Evolutionary conservation across 23 red algal species (phyloP), one percentile per base, ranked within the genome.

Genomic region (Gracilaria domingensis): DNA sequence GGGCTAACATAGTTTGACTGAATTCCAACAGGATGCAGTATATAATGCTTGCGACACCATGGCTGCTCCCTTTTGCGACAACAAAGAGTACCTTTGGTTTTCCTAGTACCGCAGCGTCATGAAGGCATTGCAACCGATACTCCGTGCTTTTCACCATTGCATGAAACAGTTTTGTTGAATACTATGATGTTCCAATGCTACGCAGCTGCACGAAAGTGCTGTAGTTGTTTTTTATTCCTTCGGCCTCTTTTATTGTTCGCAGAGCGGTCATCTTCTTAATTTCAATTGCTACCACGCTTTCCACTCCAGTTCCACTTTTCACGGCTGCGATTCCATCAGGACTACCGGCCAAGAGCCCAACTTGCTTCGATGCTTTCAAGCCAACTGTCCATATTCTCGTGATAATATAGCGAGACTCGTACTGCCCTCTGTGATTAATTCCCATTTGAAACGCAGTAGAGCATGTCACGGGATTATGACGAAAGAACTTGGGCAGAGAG

Each of bases 51-150:
- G 53, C 54, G 7, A 83, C 57, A 4, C 55, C 80, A 50, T 20
- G 26, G 37, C 20, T 65, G 55, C 54, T 62, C 0, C 80, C 80
- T 0, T 64, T 60, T 14, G 80, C 80, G 5, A 83, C 57, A 9
- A 62, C 51, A 35, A 83, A 65, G 21, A 66, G 12, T 13, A 67
- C 55, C 29, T 65, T 1, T 30, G 26, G 0, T 18, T 64, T 64
- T 65, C 80, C 80, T n/a, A 55, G 16, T 29, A 64, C 30, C 8
- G 80, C 80, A n/a, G 48, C 37, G 28, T 83, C 53, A 83, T 83
- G 80, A 16, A 66, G 5, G 57, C 49, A 67, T 83, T 83, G 80
- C 12, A 65, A 0, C 0, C 80, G 50, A 0, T 83, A 62, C 4
- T 23, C 36, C 59, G 58, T 5, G 2, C 48, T 83, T 60, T 47